Evolutionary conservation across 768 basidiomycete species (phyloP), one percentile per base, ranked within the genome.

Genomic region (Boletus subcaerulescens): DNA sequence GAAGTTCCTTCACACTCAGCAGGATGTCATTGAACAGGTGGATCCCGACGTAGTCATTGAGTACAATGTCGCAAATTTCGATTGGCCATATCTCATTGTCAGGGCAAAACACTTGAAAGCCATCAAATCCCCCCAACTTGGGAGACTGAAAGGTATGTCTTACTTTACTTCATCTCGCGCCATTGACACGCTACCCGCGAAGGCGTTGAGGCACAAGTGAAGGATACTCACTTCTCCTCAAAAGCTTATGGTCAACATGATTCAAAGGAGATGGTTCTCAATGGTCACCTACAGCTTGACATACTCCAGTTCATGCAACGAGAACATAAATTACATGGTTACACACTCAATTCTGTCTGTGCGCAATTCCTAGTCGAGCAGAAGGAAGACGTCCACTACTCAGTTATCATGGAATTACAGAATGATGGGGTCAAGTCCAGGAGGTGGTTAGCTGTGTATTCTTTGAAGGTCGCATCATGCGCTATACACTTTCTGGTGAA

Each of bases 331-430:
- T 76, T 99, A 6, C 87, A 97, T 9, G 93, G 91, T 63, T 99
- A 99, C 70, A 93, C 96, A 4, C 86, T 99, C 62, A 99, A 99
- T 71, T 89, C 97, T 5, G 97, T 99, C 52, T 99, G 96, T 65
- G 89, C 97, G 2, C 91, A 96, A 63, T 99, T 99, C 71, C 78
- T 99, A 4, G 95, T 94, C 29, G 97, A 99, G 71, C 97, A 99
- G 71, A 99, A 99, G 69, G 97, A 99, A 70, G 97, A 99, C 60
- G 97, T 99, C 18, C 97, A 98, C 65, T 87, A 98, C 68, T 98
- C 96, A 2, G 93, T 97, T 59, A 99, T 99, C 64, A 98, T 96
- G 0, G 95, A 98, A 47, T 73, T 99, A 43, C 97, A 99, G 71
- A 98, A 98, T 63, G 95, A 95, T 62, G 96, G 91, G 0, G 81